Percentiles rank a stretch among this genome's conserved stretches.
Conservation (phyloP, 2,329 filamentous ascomycete species). For the Monosporascus sp. region DNA sequence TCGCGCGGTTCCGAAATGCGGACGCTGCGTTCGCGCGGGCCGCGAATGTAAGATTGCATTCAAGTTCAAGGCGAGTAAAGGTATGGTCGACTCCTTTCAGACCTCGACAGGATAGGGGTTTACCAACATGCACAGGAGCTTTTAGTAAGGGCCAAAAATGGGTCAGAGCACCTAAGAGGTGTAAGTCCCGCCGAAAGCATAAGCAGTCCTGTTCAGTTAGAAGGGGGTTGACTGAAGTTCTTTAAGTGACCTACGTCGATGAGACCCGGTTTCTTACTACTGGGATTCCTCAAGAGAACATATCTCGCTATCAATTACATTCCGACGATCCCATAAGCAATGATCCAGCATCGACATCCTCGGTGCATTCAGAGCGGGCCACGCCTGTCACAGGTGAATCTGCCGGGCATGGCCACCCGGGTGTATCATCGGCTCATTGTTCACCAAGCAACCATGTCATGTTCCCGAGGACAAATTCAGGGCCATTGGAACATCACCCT, state of each 20-base stretch:
- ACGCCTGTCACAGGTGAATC: neutral
- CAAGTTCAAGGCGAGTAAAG: slow-evolving; percentile 28
- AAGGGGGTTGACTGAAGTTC: slow-evolving; percentile 1
- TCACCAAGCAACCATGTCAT: slow-evolving; percentile 1
- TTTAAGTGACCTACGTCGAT: slow-evolving; percentile 25
- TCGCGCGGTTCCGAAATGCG: slow-evolving; percentile 27
- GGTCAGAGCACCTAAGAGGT: slow-evolving; percentile 20
- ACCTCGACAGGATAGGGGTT: neutral
- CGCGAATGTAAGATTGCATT: slow-evolving; percentile 27
- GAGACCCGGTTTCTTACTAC: slow-evolving; percentile 20
- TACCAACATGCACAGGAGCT: slow-evolving; percentile 8
- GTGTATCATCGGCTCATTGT: neutral
- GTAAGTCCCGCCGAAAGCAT: slow-evolving; percentile 12
- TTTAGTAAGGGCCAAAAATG: slow-evolving; percentile 25
- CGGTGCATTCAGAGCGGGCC: neutral
- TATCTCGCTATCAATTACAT: slow-evolving; percentile 13
- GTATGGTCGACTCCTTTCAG: slow-evolving; percentile 9
- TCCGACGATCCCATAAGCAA: slow-evolving; percentile 10
- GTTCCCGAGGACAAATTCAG: slow-evolving; percentile 1
- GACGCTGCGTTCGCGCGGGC: slow-evolving; percentile 25
- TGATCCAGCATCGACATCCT: slow-evolving; percentile 7
- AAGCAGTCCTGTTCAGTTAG: neutral
- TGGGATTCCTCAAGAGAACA: slow-evolving; percentile 17
- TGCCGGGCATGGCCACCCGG: neutral
- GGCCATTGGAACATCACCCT: slow-evolving; percentile 1